Evolutionary conservation across 2,329 filamentous ascomycete genomes (phyloP), one percentile per base, ranked within the genome.

Genomic region (Westerdykella ornata): DNA sequence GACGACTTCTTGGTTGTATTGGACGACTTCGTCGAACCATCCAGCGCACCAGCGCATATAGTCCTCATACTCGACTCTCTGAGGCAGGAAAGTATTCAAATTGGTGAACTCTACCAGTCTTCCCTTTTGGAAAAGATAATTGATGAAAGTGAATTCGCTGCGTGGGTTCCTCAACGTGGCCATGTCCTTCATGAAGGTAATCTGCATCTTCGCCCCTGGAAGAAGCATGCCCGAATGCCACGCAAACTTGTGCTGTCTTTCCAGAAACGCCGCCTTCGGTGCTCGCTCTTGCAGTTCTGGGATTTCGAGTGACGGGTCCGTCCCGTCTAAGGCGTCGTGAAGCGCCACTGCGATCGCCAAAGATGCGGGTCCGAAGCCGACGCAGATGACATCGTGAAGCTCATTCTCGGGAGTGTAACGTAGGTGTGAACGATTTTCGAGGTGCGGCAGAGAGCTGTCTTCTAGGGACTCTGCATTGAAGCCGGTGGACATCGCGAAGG

Each of bases 211-310:
- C 39, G 89, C 86, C 4, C 88, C 89, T 0, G 88, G 87, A 3
- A 97, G 77, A 44, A 96, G 80, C 90, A 97, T 97, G 45, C 90
- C 90, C 0, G 88, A 82, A 66, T 97, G 90, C 90, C 90, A 97
- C 44, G 85, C 80, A 60, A 97, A 97, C 36, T 75, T 71, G 22
- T 73, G 60, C 68, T 97, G 90, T 65, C 85, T 84, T 72, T 97
- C 90, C 17, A 97, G 69, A 67, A 96, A 97, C 34, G 86, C 76
- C 3, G 94, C 81, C 62, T 85, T 88, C 36, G 87, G 85, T 34
- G 66, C 53, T 43, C 62, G 57, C 41, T 55, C 57, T 12, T 63
- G 58, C 3, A 71, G 52, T n/a, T 53, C 53, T 2, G 63, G 55
- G 17, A 66, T 43, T 26, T 62, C 54, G 26, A 54, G 42, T 34